Conservation (phyloP, 2,329 filamentous ascomycete genomes). For the Fusarium continuum region DNA sequence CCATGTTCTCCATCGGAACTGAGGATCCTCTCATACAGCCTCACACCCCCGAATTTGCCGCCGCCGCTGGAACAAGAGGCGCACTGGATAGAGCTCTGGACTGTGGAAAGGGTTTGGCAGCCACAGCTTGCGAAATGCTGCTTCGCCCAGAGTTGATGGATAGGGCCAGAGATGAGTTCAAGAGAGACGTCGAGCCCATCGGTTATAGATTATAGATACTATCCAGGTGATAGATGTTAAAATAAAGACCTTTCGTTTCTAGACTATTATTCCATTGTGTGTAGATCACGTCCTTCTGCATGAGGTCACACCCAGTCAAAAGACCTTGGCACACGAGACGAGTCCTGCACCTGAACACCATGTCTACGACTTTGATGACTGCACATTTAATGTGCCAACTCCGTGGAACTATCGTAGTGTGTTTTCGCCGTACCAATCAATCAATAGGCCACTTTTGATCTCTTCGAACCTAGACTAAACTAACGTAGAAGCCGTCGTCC, state of each 20-base stretch:
- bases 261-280: no score
- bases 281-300: no score
- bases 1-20: conserved; percentile 36
- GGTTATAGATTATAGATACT: conserved; percentile 12
- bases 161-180: conserved; percentile 26
- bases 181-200: conserved; percentile 8
- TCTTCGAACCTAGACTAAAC: no score
- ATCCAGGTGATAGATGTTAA: not conserved
- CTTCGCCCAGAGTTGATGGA: not conserved
- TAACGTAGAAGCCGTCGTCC: not conserved
- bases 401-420: not conserved
- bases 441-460: no score
- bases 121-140: conserved; percentile 30
- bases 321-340: no score
- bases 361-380: no score
- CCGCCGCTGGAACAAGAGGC: conserved; percentile 23
- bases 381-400: not conserved
- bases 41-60: conserved; percentile 31
- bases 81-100: conserved; percentile 30
- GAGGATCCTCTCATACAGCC: conserved; percentile 30
- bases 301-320: no score
- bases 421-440: not conserved
- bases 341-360: no score
- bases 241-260: not conserved
- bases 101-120: conserved; percentile 34